A percentile compares a stretch with the other conserved stretches of the same genome.
Evolutionary conservation across 768 basidiomycete species (phyloP).

Genomic region (Hygrophorus russula): DNA sequence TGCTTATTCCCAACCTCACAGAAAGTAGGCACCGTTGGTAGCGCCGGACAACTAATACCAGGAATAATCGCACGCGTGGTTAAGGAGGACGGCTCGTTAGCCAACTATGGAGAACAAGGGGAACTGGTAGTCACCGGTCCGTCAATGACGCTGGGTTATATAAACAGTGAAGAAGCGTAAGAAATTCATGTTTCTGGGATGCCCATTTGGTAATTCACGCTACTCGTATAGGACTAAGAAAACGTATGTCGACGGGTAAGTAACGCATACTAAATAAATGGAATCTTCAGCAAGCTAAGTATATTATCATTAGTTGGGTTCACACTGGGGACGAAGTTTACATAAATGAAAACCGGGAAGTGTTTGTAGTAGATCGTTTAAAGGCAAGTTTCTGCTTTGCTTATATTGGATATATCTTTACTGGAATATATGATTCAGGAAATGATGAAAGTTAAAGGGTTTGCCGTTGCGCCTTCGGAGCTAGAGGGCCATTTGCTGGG

Average conservation of each 20-base stretch:
- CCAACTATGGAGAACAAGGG: conserved; percentile 44
- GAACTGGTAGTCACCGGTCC: conserved; percentile 50
- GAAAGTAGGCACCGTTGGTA: conserved; percentile 42
- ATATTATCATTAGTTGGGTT: conserved; percentile 24
- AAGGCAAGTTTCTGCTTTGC: conserved; percentile 46
- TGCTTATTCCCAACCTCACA: conserved; percentile 35
- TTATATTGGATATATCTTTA: conserved; percentile 18
- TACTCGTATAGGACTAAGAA: conserved; percentile 41
- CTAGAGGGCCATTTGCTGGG: conserved; percentile 53
- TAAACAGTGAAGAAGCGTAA: conserved; percentile 49
- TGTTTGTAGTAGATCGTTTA: conserved; percentile 41
- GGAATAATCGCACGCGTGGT: conserved; percentile 44
- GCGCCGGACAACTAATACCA: conserved; percentile 46
- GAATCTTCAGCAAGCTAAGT: conserved; percentile 38
- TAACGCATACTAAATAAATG: conserved; percentile 35
- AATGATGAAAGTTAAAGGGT: conserved; percentile 15
- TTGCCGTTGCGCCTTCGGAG: conserved; percentile 32
- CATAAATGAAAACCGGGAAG: conserved; percentile 31
- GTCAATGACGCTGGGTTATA: conserved; percentile 47
- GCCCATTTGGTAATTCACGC: conserved; percentile 1
- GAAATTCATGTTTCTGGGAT: conserved; percentile 39
- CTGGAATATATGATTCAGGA: conserved; percentile 2
- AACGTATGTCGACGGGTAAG: conserved; percentile 57
- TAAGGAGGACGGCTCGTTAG: conserved; percentile 46
- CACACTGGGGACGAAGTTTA: conserved; percentile 37